A percentile compares a stretch with the other conserved stretches of the same genome.
Conservation (phyloP, 495 filamentous ascomycete species). For the Penicillium ochrochloron region DNA sequence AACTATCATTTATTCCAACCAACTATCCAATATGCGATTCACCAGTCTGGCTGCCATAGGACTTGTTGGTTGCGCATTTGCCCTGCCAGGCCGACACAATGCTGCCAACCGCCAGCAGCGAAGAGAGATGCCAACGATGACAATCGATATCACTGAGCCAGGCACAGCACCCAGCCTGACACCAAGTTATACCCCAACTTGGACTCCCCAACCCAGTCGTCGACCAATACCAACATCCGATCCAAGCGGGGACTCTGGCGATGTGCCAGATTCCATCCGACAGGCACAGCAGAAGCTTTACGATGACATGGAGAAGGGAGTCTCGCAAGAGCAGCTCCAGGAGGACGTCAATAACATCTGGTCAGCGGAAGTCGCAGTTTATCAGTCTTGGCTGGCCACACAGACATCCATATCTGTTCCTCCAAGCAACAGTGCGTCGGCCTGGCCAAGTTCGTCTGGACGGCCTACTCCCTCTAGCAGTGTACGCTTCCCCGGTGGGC, state of each 20-base stretch:
- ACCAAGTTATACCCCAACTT: background rate
- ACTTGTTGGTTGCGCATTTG: background rate
- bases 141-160: background rate
- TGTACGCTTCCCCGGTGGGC: background rate
- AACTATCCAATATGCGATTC: background rate
- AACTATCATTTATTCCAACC: background rate
- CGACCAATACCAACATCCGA: background rate
- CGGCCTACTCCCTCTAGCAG: background rate
- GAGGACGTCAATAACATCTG: background rate
- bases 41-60: background rate
- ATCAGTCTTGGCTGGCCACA: background rate
- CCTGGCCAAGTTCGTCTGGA: background rate
- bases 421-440: background rate
- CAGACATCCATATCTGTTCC: background rate
- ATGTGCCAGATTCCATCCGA: background rate
- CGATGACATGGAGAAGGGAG: background rate
- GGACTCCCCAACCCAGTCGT: background rate
- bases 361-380: background rate
- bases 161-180: background rate
- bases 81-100: conserved; percentile 1
- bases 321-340: background rate
- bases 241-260: background rate
- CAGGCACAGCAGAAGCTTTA: background rate
- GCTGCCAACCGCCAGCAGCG: background rate
- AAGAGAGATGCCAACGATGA: background rate